phyloP scores from a whole-genome alignment of 371 early-diverging fungal species.

The Lichtheimia corymbifera region DNA sequence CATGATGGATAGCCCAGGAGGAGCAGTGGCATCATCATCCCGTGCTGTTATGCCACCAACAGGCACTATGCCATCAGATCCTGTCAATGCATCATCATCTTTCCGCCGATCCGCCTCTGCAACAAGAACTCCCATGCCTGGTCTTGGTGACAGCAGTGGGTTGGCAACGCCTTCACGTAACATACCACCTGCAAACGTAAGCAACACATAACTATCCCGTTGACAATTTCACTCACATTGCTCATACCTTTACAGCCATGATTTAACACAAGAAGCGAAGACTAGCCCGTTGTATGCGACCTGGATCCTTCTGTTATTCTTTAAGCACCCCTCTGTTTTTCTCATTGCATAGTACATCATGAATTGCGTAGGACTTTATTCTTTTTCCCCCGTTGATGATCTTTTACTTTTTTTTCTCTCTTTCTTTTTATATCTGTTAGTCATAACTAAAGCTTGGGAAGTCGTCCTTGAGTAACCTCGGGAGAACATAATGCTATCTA shows the following conservation, averaged over 20 bases:
- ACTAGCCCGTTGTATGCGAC: not conserved
- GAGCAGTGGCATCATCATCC: slow-evolving; percentile 18
- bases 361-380: slow-evolving; percentile 4
- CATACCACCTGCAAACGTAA: slow-evolving; percentile 25
- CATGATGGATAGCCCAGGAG: not conserved
- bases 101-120: slow-evolving; percentile 25
- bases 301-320: not conserved
- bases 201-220: not conserved
- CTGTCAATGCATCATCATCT: slow-evolving; percentile 15
- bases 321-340: not conserved
- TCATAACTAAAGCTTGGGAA: too few species aligned
- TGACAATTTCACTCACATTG: too few species aligned
- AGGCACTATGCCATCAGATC: slow-evolving; percentile 11
- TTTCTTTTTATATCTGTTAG: not conserved
- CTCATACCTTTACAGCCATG: too few species aligned
- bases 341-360: not conserved
- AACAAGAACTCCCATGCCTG: slow-evolving; percentile 9
- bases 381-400: not conserved
- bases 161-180: slow-evolving; percentile 20
- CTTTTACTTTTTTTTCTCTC: not conserved
- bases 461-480: too few species aligned
- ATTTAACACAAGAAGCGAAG: too few species aligned
- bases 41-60: slow-evolving; percentile 14
- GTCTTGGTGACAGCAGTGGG: slow-evolving; percentile 12
- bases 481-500: too few species aligned